These are phyloP conservation scores for Stagonosporopsis vannaccii DNA, from an alignment of 2,329 filamentous ascomycete species.

Conservation along the genomic window DNA sequence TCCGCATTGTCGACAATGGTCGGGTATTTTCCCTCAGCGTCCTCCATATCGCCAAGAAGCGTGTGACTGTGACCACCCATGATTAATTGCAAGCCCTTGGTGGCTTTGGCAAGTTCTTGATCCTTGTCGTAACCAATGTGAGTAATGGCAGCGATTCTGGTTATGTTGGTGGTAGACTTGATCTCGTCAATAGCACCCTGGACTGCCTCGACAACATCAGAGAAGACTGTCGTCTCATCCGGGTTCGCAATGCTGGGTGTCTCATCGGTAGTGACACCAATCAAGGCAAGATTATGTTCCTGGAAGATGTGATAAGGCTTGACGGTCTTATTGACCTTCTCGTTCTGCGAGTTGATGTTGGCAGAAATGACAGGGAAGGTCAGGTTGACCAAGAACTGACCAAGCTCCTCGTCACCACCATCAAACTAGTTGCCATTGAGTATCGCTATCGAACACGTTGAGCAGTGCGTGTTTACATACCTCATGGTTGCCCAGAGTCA, in stretches of 20 bases:
- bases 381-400: slow-evolving; percentile 67
- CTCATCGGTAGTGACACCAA: slow-evolving; percentile 69
- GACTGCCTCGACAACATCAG: slow-evolving; percentile 64
- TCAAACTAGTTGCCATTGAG: slow-evolving; percentile 58
- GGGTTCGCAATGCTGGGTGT: slow-evolving; percentile 67
- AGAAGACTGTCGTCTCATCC: slow-evolving; percentile 65
- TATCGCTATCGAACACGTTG: neutral
- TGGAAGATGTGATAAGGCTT: slow-evolving; percentile 71
- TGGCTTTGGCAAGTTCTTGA: slow-evolving; percentile 65
- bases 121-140: slow-evolving; percentile 73
- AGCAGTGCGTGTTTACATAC: neutral
- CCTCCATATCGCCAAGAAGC: slow-evolving; percentile 66
- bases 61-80: slow-evolving; percentile 69
- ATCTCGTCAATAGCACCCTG: slow-evolving; percentile 70
- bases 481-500: slow-evolving; percentile 70
- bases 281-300: slow-evolving; percentile 66
- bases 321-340: slow-evolving; percentile 67
- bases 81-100: slow-evolving; percentile 71
- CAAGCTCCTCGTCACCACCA: slow-evolving; percentile 68
- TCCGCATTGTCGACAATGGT: slow-evolving; percentile 68
- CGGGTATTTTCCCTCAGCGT: slow-evolving; percentile 67
- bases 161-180: slow-evolving; percentile 67
- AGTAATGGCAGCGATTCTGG: slow-evolving; percentile 70
- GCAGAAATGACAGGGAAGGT: slow-evolving; percentile 71
- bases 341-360: slow-evolving; percentile 68